These are phyloP conservation scores for Haplographium delicatum DNA, from an alignment of 495 filamentous ascomycete species.

Conservation along the genomic window DNA sequence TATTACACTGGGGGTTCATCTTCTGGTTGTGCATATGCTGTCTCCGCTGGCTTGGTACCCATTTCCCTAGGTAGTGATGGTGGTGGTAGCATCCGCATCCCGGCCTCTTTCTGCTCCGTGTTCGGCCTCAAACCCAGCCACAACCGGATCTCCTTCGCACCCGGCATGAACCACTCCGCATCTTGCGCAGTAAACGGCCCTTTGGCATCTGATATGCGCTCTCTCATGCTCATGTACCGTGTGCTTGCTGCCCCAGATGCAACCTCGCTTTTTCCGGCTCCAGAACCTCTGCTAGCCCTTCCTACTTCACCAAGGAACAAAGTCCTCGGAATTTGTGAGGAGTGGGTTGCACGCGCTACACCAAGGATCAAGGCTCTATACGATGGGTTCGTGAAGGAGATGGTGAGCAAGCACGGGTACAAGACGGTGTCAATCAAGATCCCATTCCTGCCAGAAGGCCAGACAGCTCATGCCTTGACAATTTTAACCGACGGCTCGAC, in stretches of 20 bases:
- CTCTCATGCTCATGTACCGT: conserved; percentile 75
- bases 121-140: conserved; percentile 86
- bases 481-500: conserved; percentile 68
- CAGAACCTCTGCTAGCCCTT: conserved; percentile 29
- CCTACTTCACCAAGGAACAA: conserved; percentile 19
- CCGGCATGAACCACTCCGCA: conserved; percentile 8
- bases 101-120: conserved; percentile 74
- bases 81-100: conserved; percentile 81
- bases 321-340: conserved; percentile 63
- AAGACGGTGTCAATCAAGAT: conserved; percentile 67
- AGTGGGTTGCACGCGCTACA: conserved; percentile 68
- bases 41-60: conserved; percentile 70
- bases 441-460: conserved; percentile 66
- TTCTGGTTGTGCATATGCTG: conserved; percentile 74
- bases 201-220: conserved; percentile 68
- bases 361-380: conserved; percentile 55
- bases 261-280: conserved; percentile 5
- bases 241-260: conserved; percentile 69
- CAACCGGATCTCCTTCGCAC: conserved; percentile 46
- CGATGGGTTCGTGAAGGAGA: conserved; percentile 54
- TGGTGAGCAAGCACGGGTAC: conserved; percentile 55
- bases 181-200: conserved; percentile 61
- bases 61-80: conserved; percentile 83
- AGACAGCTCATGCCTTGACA: conserved; percentile 76
- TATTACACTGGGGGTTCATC: conserved; percentile 92